Percentiles rank a stretch among this genome's conserved stretches.
These are phyloP conservation scores for Coccomyxa sp. DNA, from an alignment of 139 green algal genomes.

Conservation along the genomic window DNA sequence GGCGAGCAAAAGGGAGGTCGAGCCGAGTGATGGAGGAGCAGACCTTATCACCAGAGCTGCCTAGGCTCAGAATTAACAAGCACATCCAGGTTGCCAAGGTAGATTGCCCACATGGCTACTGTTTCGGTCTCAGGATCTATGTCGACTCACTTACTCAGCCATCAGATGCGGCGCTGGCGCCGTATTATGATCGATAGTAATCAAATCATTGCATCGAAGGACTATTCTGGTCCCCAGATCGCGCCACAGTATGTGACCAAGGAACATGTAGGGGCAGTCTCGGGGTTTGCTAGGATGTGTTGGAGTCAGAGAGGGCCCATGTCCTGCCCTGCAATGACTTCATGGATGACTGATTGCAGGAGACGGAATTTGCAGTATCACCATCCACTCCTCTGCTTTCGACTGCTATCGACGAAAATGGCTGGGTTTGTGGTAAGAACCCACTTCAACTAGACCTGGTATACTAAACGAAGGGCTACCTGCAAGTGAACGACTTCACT, in stretches of 20 bases:
- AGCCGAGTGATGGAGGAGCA: neutral
- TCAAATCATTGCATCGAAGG: no score
- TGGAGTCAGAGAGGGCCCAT: no score
- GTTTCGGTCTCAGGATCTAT: no score
- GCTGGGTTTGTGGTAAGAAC: conserved; percentile 71
- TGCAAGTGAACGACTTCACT: neutral
- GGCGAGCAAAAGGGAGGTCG: neutral
- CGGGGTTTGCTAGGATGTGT: neutral
- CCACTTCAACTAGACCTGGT: neutral
- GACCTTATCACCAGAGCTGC: neutral
- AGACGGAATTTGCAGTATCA: conserved; percentile 30
- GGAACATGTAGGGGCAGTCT: neutral
- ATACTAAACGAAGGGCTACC: no score
- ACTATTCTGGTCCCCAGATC: no score
- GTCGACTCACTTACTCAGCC: no score
- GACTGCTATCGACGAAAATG: conserved; percentile 72
- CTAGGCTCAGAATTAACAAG: neutral
- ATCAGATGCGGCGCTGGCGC: no score
- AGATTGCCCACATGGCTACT: neutral
- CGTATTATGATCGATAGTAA: no score
- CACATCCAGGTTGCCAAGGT: neutral
- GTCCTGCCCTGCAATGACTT: neutral
- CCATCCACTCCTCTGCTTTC: conserved; percentile 65
- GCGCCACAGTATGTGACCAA: no score
- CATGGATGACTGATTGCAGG: conserved; percentile 9